Evolutionary conservation across 768 basidiomycete genomes (phyloP), one percentile per base, ranked within the genome.

Genomic region (Termitomyces sp.): DNA sequence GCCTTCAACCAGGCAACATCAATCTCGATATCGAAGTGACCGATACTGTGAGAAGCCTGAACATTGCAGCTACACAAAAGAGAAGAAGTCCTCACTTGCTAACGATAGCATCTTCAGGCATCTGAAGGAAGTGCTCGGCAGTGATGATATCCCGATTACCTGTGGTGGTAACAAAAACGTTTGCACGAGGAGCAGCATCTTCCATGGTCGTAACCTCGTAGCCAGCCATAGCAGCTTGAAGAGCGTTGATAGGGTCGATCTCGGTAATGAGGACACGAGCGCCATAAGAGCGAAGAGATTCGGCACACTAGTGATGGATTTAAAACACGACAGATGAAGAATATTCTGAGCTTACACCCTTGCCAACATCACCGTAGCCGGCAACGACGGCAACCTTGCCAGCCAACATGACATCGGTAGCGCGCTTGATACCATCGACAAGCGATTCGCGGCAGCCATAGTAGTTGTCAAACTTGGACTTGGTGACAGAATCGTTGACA

Each of bases 371-470:
- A 77, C 97, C 97, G 75, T 88, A 99, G 58, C 97, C 97, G 65
- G 97, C 97, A 66, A 99, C 97, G 64, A 98, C 93, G 55, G 95
- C 95, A 65, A 99, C 95, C 80, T 99, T 99, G 55, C 96, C 97
- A 65, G 97, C 97, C 73, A 99, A 87, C 97, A 99, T 99, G 74
- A 99, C 93, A 74, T 99, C 97, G 64, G 97, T 99, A 60, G 97
- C 97, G 70, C 97, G 95, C 86, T 99, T 99, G 81, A 99, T 98
- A 68, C 97, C 97, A 73, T 99, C 97, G 61, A 99, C 97, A 63
- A 99, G 91, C 35, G 97, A 99, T 77, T 99, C 97, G 71, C 97
- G 93, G 80, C 97, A 99, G 62, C 97, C 97, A 73, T 99, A 99
- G 78, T 93, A 90, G 80, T 94, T 93, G 78, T 95, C 91, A 73